A percentile compares a stretch with the other conserved stretches of the same genome.
These are phyloP conservation scores for Rhodomyrtus psidioides DNA, from an alignment of 441 rosid genomes.

Conservation along the genomic window DNA sequence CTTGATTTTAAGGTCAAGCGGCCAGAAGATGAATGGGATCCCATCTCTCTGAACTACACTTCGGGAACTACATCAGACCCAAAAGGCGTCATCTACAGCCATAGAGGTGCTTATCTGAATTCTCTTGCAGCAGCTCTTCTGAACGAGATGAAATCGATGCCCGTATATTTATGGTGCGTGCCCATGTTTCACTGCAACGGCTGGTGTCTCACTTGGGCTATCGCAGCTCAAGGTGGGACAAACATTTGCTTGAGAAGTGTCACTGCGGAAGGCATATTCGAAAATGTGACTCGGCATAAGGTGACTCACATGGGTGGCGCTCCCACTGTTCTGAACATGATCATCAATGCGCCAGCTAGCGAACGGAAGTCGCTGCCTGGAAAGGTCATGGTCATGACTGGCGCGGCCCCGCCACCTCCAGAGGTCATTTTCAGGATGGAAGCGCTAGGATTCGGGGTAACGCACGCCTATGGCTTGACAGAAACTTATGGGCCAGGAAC, in stretches of 20 bases:
- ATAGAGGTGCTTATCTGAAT: constrained; percentile 72
- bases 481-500: constrained; percentile 74
- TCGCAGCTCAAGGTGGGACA: constrained; percentile 59
- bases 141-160: constrained; percentile 41
- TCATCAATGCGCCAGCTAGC: constrained; percentile 30
- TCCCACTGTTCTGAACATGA: constrained; percentile 63
- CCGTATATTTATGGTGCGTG: constrained; percentile 51
- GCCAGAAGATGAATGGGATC: constrained; percentile 53
- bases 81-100: constrained; percentile 65
- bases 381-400: constrained; percentile 45
- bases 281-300: constrained; percentile 27
- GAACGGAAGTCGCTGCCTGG: constrained; percentile 38
- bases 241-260: constrained; percentile 53
- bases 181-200: constrained; percentile 91
- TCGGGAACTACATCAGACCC: constrained; percentile 78
- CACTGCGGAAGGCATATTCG: constrained; percentile 42
- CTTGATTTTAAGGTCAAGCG: constrained; percentile 29
- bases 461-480: constrained; percentile 61
- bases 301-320: constrained; percentile 76
- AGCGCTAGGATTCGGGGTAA: constrained; percentile 45
- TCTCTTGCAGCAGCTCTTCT: constrained; percentile 42
- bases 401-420: constrained; percentile 66
- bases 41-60: constrained; percentile 63
- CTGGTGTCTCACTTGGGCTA: constrained; percentile 64
- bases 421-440: constrained; percentile 54